Conservation (phyloP, 352 stramenopile species). For the Globisporangium megalacanthum region DNA sequence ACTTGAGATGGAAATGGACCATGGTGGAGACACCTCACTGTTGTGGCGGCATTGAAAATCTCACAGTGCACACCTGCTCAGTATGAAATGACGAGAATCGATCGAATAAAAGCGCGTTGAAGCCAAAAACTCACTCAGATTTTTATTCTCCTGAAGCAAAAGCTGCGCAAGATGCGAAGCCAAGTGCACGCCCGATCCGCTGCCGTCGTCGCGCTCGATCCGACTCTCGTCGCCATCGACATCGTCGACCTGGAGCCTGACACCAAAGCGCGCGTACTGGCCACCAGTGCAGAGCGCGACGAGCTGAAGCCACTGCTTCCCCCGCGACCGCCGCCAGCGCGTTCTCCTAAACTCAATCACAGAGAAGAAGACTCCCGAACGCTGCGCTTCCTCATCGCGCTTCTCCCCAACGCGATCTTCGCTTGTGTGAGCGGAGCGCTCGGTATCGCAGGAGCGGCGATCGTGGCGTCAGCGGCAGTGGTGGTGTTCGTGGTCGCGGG, state of each 20-base stretch:
- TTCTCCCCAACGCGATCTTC: constrained; percentile 7
- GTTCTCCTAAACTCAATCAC: not conserved
- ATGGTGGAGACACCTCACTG: too few species aligned
- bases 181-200: not conserved
- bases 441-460: constrained; percentile 16
- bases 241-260: constrained; percentile 3
- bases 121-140: too few species aligned
- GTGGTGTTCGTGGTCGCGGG: constrained; percentile 21
- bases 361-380: not conserved
- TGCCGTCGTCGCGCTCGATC: constrained; percentile 1
- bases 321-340: not conserved
- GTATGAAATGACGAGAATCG: too few species aligned
- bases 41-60: too few species aligned
- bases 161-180: not conserved
- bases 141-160: too few species aligned
- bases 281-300: not conserved
- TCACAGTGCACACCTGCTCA: too few species aligned
- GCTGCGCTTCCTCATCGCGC: constrained; percentile 2
- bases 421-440: constrained; percentile 6
- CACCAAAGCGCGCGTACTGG: not conserved
- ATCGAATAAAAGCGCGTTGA: too few species aligned
- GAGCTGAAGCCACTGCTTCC: not conserved
- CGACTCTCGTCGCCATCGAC: constrained; percentile 6
- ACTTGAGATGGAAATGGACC: too few species aligned
- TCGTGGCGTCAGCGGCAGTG: constrained; percentile 12